These are phyloP conservation scores for Tritrichomonas musculus DNA, from an alignment of 208 protist species.

Conservation along the genomic window DNA sequence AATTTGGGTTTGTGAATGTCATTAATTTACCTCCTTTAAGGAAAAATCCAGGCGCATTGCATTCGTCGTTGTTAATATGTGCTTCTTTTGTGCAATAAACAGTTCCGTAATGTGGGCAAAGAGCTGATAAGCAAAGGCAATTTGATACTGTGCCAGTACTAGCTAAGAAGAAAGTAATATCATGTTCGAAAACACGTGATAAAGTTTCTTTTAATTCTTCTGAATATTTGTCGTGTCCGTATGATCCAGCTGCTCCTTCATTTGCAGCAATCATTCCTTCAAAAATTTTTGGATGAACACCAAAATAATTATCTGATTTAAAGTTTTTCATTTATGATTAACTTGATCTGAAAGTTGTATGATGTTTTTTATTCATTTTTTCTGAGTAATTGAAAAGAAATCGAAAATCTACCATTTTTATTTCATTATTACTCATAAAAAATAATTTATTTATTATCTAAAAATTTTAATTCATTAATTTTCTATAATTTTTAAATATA, in stretches of 20 bases:
- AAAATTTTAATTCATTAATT: too few relatives aligned
- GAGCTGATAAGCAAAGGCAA: not conserved
- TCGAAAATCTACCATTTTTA: too few relatives aligned
- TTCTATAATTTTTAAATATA: too few relatives aligned
- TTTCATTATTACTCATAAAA: too few relatives aligned
- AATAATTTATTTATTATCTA: too few relatives aligned
- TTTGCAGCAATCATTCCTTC: not conserved
- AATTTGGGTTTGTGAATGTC: not conserved
- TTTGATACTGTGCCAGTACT: conserved; percentile 8
- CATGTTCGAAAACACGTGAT: not conserved
- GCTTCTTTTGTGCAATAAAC: not conserved
- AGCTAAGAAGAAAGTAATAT: not conserved
- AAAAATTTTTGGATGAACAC: not conserved
- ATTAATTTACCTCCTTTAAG: not conserved
- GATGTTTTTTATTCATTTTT: too few relatives aligned
- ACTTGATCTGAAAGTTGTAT: too few relatives aligned
- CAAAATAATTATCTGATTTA: not conserved
- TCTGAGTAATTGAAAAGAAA: too few relatives aligned
- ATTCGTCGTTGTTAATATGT: not conserved
- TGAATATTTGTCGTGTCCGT: not conserved
- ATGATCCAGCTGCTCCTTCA: not conserved
- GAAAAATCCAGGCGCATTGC: not conserved
- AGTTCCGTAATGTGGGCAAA: not conserved
- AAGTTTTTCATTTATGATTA: too few relatives aligned
- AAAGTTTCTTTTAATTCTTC: not conserved